Evolutionary conservation across 805 yeast genomes (phyloP).

Genomic region (Myxozyma monticola): DNA sequence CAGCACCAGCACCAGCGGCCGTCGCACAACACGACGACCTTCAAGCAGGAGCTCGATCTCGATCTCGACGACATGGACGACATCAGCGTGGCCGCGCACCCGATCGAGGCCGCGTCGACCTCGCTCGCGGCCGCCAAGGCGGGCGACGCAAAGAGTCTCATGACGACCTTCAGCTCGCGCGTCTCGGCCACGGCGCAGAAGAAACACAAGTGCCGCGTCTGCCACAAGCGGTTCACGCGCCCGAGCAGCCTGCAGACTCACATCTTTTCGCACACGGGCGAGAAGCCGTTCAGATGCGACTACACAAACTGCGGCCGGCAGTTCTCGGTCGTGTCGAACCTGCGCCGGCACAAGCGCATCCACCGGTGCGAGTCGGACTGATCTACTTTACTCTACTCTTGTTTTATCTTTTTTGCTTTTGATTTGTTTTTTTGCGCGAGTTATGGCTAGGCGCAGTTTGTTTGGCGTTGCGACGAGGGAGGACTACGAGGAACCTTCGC

Average conservation of each 20-base stretch:
- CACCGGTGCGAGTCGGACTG: too few species aligned
- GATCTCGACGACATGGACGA: background rate
- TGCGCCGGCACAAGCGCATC: slow-evolving; percentile 73
- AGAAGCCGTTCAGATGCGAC: slow-evolving; percentile 63
- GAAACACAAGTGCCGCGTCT: slow-evolving; percentile 46
- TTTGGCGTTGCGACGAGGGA: too few species aligned
- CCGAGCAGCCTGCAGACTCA: slow-evolving; percentile 83
- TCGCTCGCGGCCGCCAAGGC: background rate
- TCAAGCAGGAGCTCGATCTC: too few species aligned
- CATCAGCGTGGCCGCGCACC: background rate
- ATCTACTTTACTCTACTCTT: too few species aligned
- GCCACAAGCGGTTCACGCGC: slow-evolving; percentile 76
- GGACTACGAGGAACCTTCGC: too few species aligned
- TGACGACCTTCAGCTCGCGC: slow-evolving; percentile 31
- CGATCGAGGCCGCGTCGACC: background rate
- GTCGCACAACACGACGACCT: too few species aligned
- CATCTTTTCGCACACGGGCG: slow-evolving; percentile 76
- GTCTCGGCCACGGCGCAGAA: slow-evolving; percentile 20
- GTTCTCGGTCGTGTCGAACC: slow-evolving; percentile 75
- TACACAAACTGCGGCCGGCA: slow-evolving; percentile 66
- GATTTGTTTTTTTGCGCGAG: too few species aligned
- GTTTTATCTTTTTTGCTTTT: too few species aligned
- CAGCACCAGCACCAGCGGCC: background rate
- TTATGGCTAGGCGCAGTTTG: too few species aligned
- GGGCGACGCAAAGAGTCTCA: slow-evolving; percentile 13